Base-by-base conservation (phyloP, 345 rosid genomes). In the Barbarea vulgaris region DNA sequence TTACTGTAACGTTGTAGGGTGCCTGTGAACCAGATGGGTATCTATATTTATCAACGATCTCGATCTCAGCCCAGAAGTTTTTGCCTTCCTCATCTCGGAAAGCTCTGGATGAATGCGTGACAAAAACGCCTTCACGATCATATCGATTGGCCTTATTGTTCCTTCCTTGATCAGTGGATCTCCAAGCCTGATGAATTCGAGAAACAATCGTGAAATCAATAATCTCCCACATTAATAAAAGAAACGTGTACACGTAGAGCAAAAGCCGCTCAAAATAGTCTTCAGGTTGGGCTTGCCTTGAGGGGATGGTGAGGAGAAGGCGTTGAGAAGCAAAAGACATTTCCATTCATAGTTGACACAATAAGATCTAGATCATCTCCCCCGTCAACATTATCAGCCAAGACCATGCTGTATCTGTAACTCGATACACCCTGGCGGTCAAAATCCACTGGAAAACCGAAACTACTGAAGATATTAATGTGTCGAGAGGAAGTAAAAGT, bases 81-180 rank as follows among this genome's bases (percentile, higher is more conserved):
- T 89, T 93, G 78, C 99, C 99, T 86, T 96, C 99, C 81, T 96
- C 99, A 59, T 96, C 99, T 7, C 93, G 98, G 84, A 89, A 96
- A 59, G 87, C 80, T 96, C 99, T 88, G 18, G 98, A 89, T 36
- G 98, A 83, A 80, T 84, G 91, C 47, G 94, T 88, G 46, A 93
- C 84, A 62, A 84, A 88, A 62, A 95, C 72, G 36, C 98, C 99
- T 85, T 93, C 87, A 44, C 93, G 97, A 60, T 86, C 85, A 70
- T 84, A 76, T 9, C 87, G 89, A 71, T 68, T 72, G 31, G 93
- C 99, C 67, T 81, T 69, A 64, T 96, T 93, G 80, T 96, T 96
- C 87, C 97, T 88, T 67, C 98, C 99, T 83, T 96, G 99, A 85
- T 85, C 84, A 67, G 73, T 58, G 30, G 96, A 88, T 86, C 97